Evolutionary conservation across 371 early-diverging fungal species (phyloP), one percentile per base, ranked within the genome.

Genomic region (Syncephalastrum racemosum): DNA sequence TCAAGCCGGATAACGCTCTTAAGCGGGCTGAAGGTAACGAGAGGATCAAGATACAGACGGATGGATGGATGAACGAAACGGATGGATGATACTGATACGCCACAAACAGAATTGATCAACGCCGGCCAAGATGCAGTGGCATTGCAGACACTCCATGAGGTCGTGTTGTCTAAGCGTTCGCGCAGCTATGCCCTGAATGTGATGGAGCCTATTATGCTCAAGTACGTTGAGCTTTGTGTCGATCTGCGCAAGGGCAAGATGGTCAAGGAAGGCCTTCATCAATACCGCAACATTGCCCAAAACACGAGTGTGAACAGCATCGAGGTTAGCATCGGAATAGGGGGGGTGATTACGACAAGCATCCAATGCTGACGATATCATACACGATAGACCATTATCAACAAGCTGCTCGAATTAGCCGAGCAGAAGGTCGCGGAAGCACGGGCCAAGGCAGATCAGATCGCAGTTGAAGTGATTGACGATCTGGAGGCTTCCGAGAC

Each of bases 281-380:
- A 93, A 79, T 97, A 93, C 84, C 95, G 95, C 79, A 96, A 96
- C 82, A 90, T 95, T 71, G 91, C 94, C 53, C 96, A 96, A 80
- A 94, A 96, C 80, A 88, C 87, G 60, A 91, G 90, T 64, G 91
- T 97, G 54, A 79, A 86, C 47, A 89, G 92, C 22, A 90, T 98
- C 66, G 97, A 92, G 85, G 90, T 90, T 68, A 50, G 22, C 22
- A 27, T 18, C 4, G 20, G 22, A 43, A 43, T 19, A 52, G 23
- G 39, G 36, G 36, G n/a, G n/a, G n/a, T n/a, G n/a, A 24, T 46
- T 41, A 20, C 46, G n/a, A 18, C 22, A 39, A 24, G 12, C 3
- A 49, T 50, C 15, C 24, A 45, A 47, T 41, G 18, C 40, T 44
- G 19, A 64, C 49, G 36, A 31, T 12, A 12, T 31, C 31, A 16